Base-by-base conservation (phyloP, 495 filamentous ascomycete species). In the Penicillium pulvis region DNA sequence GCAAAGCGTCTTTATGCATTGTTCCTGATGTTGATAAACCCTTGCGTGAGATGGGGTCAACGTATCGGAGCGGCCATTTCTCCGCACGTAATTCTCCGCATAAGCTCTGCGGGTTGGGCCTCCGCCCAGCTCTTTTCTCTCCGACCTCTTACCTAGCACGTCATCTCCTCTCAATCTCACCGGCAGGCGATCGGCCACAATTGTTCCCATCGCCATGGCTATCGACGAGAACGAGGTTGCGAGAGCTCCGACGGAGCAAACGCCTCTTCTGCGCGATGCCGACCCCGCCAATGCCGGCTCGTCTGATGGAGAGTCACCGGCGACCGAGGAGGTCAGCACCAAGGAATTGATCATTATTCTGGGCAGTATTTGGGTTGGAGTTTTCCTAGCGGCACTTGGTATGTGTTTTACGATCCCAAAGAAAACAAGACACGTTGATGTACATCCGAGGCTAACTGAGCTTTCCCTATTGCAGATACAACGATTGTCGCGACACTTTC, bases 401-500 rank as follows among this genome's bases (percentile, higher is more conserved):
- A 74, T 54, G 68, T 30, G 28, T 26, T 33, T 30, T 31, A 12
- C n/a, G 11, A 26, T 49, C 19, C 1, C n/a, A 8, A 48, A 3
- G 30, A 35, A 4, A 26, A 26, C 10, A 9, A 9, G 20, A 49
- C 16, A 11, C 26, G 24, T 49, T 9, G 16, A n/a, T 12, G 33
- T 41, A 31, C 31, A 19, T 35, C 31, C 30, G 16, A 39, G 41
- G 16, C 56, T 45, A 30, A 53, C 47, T 62, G 49, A 68, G 43
- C 3, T 5, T 4, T 35, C 28, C 26, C 17, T 33, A 8, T 2
- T n/a, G 16, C 57, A 81, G 92, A 97, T 70, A 80, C 83, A 5
- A 93, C 90, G 14, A 88, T 97, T 59, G 88, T 96, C 46, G 91
- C 92, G 3, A 97, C 93, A 0, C 80, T 97, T 4, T 86, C 89